Percentiles rank a stretch among this genome's conserved stretches.
Evolutionary conservation across 2,329 filamentous ascomycete genomes (phyloP).

Genomic region (Fusarium sp.): DNA sequence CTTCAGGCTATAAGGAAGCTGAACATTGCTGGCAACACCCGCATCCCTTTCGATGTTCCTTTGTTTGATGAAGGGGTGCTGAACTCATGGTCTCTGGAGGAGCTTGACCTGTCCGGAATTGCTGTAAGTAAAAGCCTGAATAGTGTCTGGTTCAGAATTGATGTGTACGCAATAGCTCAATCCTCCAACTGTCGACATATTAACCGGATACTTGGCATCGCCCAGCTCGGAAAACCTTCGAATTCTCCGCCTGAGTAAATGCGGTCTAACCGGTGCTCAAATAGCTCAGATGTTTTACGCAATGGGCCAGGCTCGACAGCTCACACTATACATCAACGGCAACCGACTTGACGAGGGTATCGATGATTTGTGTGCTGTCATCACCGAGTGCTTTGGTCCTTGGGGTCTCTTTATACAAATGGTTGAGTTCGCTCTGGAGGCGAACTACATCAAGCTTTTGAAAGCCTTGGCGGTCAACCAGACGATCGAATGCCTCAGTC

Average conservation of each 20-base stretch:
- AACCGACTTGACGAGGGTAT: constrained; percentile 69
- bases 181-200: constrained; percentile 62
- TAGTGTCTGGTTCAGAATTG: constrained; percentile 6
- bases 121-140: constrained; percentile 56
- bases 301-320: constrained; percentile 63
- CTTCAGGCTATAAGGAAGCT: constrained; percentile 63
- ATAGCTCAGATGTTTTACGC: constrained; percentile 66
- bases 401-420: constrained; percentile 68
- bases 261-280: constrained; percentile 65
- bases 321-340: constrained; percentile 65
- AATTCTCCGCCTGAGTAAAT: constrained; percentile 65
- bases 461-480: constrained; percentile 65
- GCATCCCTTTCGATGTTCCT: constrained; percentile 61
- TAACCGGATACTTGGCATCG: constrained; percentile 63
- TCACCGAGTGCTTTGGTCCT: constrained; percentile 64
- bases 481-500: constrained; percentile 66
- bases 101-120: constrained; percentile 69
- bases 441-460: constrained; percentile 66
- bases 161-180: constrained; percentile 57
- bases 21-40: constrained; percentile 66
- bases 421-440: constrained; percentile 69
- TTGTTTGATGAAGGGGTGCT: constrained; percentile 64
- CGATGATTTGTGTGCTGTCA: constrained; percentile 64
- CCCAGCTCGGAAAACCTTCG: constrained; percentile 59
- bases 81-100: constrained; percentile 63